phyloP scores from a whole-genome alignment of 768 basidiomycete genomes.

The Tylopilus cervinicoccineus region DNA sequence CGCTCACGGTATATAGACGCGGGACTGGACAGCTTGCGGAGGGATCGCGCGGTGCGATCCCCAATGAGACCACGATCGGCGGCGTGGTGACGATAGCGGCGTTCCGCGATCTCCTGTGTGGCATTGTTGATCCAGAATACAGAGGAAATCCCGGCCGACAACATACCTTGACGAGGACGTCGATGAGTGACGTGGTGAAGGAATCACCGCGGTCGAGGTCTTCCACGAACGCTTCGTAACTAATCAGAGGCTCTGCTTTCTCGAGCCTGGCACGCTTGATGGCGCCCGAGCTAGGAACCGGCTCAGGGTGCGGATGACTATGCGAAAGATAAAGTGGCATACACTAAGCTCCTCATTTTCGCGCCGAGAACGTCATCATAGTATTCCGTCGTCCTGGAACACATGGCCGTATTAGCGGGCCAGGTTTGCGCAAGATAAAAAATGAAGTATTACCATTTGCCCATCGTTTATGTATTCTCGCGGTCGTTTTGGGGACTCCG shows the following conservation, averaged over 20 bases:
- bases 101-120: slow-evolving; percentile 70
- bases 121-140: slow-evolving; percentile 1
- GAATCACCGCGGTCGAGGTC: slow-evolving; percentile 77
- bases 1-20: slow-evolving; percentile 52
- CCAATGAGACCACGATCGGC: slow-evolving; percentile 59
- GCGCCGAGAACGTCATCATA: slow-evolving; percentile 68
- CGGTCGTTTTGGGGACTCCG: slow-evolving; percentile 2
- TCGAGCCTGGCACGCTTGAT: slow-evolving; percentile 67
- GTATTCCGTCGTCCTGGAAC: slow-evolving; percentile 62
- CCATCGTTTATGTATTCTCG: slow-evolving; percentile 42
- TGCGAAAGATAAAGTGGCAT: slow-evolving; percentile 29
- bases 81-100: slow-evolving; percentile 49
- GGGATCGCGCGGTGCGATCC: slow-evolving; percentile 60
- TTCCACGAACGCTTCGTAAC: slow-evolving; percentile 71
- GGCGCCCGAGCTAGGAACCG: slow-evolving; percentile 56
- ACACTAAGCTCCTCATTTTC: slow-evolving; percentile 80
- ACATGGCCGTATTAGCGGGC: neutral
- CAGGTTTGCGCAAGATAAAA: neutral
- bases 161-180: slow-evolving; percentile 74
- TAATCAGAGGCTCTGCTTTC: slow-evolving; percentile 58
- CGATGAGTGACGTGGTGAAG: slow-evolving; percentile 71
- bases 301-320: slow-evolving; percentile 1
- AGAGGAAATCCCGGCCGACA: neutral
- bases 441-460: slow-evolving; percentile 62
- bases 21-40: slow-evolving; percentile 53